Evolutionary conservation across 1,284 basidiomycete genomes (phyloP).

Genomic region (Inonotus obliquus): DNA sequence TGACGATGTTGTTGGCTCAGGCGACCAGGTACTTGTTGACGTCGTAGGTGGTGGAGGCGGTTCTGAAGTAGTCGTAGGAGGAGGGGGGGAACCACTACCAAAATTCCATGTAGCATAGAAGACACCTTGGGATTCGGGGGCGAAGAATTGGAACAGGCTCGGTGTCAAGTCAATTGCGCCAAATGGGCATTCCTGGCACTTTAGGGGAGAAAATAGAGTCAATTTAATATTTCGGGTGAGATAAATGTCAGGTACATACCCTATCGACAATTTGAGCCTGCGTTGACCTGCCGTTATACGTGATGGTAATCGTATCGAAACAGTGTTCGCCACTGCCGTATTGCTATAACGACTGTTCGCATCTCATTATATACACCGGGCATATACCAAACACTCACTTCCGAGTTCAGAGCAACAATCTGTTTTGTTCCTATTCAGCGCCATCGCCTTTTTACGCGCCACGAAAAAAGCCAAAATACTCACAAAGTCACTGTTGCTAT

Average conservation of each 20-base stretch:
- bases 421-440: slow-evolving; percentile 21
- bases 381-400: slow-evolving; percentile 25
- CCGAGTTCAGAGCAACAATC: slow-evolving; percentile 42
- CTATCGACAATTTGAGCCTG: slow-evolving; percentile 52
- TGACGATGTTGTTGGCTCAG: slow-evolving; percentile 11
- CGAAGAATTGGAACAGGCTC: slow-evolving; percentile 43
- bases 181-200: slow-evolving; percentile 41
- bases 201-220: not conserved
- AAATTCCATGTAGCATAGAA: slow-evolving; percentile 40
- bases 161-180: slow-evolving; percentile 52
- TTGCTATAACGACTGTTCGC: slow-evolving; percentile 27
- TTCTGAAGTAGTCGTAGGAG: slow-evolving; percentile 10
- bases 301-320: slow-evolving; percentile 50
- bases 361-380: not conserved
- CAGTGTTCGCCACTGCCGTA: slow-evolving; percentile 43
- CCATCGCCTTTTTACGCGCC: not conserved
- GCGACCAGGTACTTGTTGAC: slow-evolving; percentile 18
- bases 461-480: slow-evolving; percentile 19
- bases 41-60: slow-evolving; percentile 21
- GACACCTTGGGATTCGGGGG: slow-evolving; percentile 28
- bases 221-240: not conserved
- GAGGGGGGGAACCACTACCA: slow-evolving; percentile 21
- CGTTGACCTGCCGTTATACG: slow-evolving; percentile 46
- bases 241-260: slow-evolving; percentile 27
- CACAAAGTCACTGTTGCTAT: slow-evolving; percentile 31